Percentiles rank a stretch among this genome's conserved stretches.
Evolutionary conservation across 257 asterid genomes (phyloP).

Genomic region (Fraxinus cuspidata): DNA sequence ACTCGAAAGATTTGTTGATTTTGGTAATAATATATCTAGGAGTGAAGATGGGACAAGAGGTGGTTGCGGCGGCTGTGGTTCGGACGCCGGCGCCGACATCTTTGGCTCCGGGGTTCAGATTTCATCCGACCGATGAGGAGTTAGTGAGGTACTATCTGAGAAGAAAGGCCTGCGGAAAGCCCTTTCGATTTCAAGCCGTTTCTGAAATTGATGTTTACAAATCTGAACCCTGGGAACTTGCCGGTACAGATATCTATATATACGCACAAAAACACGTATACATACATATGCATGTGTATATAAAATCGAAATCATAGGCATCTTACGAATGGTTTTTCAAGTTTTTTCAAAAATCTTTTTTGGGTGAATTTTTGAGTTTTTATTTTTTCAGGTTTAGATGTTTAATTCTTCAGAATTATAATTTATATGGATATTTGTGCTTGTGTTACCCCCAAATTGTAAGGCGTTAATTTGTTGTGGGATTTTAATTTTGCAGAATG

Average conservation of each 20-base stretch:
- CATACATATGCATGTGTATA: neutral
- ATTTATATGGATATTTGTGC: neutral
- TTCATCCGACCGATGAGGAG: slow-evolving; percentile 57
- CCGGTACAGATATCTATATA: slow-evolving; percentile 30
- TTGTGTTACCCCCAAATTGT: neutral
- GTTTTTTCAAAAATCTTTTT: neutral
- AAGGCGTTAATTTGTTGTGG: slow-evolving; percentile 2
- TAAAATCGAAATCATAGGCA: neutral
- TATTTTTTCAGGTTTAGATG: neutral
- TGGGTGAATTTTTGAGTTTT: neutral
- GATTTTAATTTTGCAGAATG: neutral
- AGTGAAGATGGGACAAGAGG: slow-evolving; percentile 58
- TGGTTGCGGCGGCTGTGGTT: slow-evolving; percentile 32
- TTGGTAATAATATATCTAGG: slow-evolving; percentile 2
- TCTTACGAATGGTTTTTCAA: neutral
- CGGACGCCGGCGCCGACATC: slow-evolving; percentile 32
- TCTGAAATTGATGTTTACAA: slow-evolving; percentile 51
- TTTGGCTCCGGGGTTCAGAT: slow-evolving; percentile 50
- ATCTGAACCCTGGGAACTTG: slow-evolving; percentile 59
- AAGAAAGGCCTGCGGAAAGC: slow-evolving; percentile 38
- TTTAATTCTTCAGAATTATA: neutral
- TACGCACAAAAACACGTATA: neutral
- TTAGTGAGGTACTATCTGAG: slow-evolving; percentile 46
- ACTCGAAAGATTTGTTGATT: neutral
- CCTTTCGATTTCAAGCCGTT: slow-evolving; percentile 40